Conservation (phyloP, 345 rosid species). For the Jatropha curcas region DNA sequence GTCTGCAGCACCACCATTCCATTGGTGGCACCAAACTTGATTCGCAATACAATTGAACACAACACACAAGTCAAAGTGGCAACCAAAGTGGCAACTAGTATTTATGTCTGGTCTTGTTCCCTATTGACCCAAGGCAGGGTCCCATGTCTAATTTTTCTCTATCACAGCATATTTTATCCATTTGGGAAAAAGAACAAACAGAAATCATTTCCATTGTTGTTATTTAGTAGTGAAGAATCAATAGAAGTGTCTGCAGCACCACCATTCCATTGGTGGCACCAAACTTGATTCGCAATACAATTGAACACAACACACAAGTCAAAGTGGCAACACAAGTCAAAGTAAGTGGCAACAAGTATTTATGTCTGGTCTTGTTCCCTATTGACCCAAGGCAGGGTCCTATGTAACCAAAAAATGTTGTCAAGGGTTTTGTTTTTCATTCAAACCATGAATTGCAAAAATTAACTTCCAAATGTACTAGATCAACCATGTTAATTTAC, state of each 20-base stretch:
- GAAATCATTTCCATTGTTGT: neutral
- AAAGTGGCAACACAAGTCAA: no score
- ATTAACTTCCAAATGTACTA: neutral
- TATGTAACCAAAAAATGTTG: neutral
- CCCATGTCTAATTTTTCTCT: no score
- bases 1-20: neutral
- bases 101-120: neutral
- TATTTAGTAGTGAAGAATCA: neutral
- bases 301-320: neutral
- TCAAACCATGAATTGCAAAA: neutral
- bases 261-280: neutral
- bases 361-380: neutral
- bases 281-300: no score
- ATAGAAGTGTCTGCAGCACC: neutral
- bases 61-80: neutral
- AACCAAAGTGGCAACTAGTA: neutral
- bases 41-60: no score
- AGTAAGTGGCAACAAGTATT: neutral
- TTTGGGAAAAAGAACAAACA: no score
- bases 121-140: neutral
- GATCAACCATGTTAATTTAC: neutral
- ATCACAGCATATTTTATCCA: no score
- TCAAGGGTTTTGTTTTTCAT: neutral
- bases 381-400: neutral
- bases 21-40: neutral